A percentile compares a stretch with the other conserved stretches of the same genome.
Conservation (phyloP, 2,329 filamentous ascomycete genomes). For the Clarireedia homoeocarpa region DNA sequence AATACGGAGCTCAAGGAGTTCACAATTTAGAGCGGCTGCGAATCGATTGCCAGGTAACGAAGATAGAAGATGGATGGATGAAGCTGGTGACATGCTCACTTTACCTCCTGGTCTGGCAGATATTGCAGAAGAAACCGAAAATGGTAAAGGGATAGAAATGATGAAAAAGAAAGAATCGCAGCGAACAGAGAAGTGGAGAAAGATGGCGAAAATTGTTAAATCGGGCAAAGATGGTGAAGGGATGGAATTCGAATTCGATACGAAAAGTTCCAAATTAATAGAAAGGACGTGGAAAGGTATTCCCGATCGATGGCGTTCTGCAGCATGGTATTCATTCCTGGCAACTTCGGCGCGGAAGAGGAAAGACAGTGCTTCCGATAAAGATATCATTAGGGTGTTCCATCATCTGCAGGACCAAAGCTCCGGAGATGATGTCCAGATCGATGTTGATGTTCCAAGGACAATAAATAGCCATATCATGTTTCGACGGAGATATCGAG, state of each 20-base stretch:
- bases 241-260: slow-evolving; percentile 71
- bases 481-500: slow-evolving; percentile 87
- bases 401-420: slow-evolving; percentile 63
- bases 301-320: slow-evolving; percentile 86
- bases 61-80: slow-evolving; percentile 53
- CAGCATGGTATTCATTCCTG: slow-evolving; percentile 93
- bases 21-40: slow-evolving; percentile 45
- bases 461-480: slow-evolving; percentile 96
- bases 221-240: slow-evolving; percentile 45
- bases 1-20: slow-evolving; percentile 42
- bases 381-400: slow-evolving; percentile 64
- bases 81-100: slow-evolving; percentile 60
- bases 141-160: slow-evolving; percentile 44
- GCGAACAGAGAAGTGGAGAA: slow-evolving; percentile 59
- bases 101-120: slow-evolving; percentile 49
- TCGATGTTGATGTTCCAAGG: slow-evolving; percentile 91
- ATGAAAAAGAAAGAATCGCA: slow-evolving; percentile 56
- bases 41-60: slow-evolving; percentile 55
- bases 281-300: slow-evolving; percentile 97
- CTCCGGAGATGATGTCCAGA: slow-evolving; percentile 90
- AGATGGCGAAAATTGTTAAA: slow-evolving; percentile 52
- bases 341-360: slow-evolving; percentile 63
- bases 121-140: slow-evolving; percentile 46
- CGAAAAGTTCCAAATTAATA: slow-evolving; percentile 73
- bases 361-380: slow-evolving; percentile 55